These are phyloP conservation scores for Aspergillus hancockii DNA, from an alignment of 495 filamentous ascomycete genomes.

Conservation along the genomic window DNA sequence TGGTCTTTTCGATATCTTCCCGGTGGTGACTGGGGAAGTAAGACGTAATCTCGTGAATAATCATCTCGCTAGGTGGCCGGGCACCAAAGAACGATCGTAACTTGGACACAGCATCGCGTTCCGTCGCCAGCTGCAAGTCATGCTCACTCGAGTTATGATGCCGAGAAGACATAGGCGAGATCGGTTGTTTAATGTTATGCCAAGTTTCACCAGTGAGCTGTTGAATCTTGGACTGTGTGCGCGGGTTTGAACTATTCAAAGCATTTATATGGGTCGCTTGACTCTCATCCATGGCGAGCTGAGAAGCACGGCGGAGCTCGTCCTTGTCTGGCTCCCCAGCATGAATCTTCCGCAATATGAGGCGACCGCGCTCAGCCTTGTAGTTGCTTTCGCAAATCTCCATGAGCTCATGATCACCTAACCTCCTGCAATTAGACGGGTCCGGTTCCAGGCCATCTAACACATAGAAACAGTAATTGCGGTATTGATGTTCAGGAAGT, in stretches of 20 bases:
- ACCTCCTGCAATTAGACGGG: slow-evolving; percentile 70
- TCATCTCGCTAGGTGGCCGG: slow-evolving; percentile 92
- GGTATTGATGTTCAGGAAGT: slow-evolving; percentile 71
- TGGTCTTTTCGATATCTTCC: slow-evolving; percentile 90
- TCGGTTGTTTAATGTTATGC: slow-evolving; percentile 77
- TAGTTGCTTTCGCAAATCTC: slow-evolving; percentile 66
- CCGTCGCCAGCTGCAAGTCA: slow-evolving; percentile 38
- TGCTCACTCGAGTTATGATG: slow-evolving; percentile 59
- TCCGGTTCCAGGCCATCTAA: slow-evolving; percentile 82
- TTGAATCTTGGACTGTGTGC: slow-evolving; percentile 75
- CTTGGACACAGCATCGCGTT: slow-evolving; percentile 56
- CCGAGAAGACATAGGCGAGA: slow-evolving; percentile 71
- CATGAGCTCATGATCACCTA: slow-evolving; percentile 83
- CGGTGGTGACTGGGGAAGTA: slow-evolving; percentile 96
- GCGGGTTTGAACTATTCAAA: slow-evolving; percentile 60
- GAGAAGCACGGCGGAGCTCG: slow-evolving; percentile 78
- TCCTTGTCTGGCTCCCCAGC: slow-evolving; percentile 79
- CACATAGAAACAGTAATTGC: slow-evolving; percentile 81
- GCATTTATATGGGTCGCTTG: slow-evolving; percentile 67
- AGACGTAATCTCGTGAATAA: slow-evolving; percentile 89
- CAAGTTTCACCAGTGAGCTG: slow-evolving; percentile 83
- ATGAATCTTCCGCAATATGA: slow-evolving; percentile 88
- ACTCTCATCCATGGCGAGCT: slow-evolving; percentile 80
- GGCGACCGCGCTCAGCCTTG: slow-evolving; percentile 75
- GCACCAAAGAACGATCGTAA: slow-evolving; percentile 82